Evolutionary conservation across 139 green algal species (phyloP).

Genomic region (Picochlorum sp.): DNA sequence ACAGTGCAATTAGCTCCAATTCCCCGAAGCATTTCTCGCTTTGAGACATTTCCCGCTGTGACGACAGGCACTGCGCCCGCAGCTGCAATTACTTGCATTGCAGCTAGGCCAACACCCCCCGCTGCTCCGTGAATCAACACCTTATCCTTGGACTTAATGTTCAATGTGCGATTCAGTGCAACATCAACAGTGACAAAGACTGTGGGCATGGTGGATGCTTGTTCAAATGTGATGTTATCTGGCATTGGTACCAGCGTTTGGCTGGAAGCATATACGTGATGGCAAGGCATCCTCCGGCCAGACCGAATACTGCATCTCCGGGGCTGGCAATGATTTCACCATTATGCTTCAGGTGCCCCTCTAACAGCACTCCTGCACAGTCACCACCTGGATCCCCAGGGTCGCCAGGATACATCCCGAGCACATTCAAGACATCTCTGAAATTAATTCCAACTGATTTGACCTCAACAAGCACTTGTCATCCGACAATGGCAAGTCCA

Average conservation of each 20-base stretch:
- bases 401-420: slow-evolving; percentile 59
- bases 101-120: slow-evolving; percentile 65
- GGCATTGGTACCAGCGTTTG: slow-evolving; percentile 61
- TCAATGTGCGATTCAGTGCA: slow-evolving; percentile 29
- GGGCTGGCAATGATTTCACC: slow-evolving; percentile 14
- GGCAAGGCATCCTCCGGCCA: slow-evolving; percentile 62
- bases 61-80: slow-evolving; percentile 25
- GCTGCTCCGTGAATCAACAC: slow-evolving; percentile 65
- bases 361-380: slow-evolving; percentile 40
- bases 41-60: slow-evolving; percentile 41
- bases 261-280: slow-evolving; percentile 49
- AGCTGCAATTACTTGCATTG: slow-evolving; percentile 38
- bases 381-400: slow-evolving; percentile 44
- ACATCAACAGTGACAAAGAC: slow-evolving; percentile 66
- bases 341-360: slow-evolving; percentile 7
- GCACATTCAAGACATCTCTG: slow-evolving; percentile 57
- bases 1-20: slow-evolving; percentile 29
- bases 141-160: slow-evolving; percentile 28
- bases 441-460: slow-evolving; percentile 52
- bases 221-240: slow-evolving; percentile 44
- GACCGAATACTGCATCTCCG: slow-evolving; percentile 67
- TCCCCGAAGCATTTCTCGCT: slow-evolving; percentile 41
- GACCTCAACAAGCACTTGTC: slow-evolving; percentile 33
- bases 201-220: slow-evolving; percentile 62
- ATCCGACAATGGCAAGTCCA: neutral